Conservation (phyloP, 228 moss, liverwort and hornwort genomes). For the Sphagnum fallax region DNA sequence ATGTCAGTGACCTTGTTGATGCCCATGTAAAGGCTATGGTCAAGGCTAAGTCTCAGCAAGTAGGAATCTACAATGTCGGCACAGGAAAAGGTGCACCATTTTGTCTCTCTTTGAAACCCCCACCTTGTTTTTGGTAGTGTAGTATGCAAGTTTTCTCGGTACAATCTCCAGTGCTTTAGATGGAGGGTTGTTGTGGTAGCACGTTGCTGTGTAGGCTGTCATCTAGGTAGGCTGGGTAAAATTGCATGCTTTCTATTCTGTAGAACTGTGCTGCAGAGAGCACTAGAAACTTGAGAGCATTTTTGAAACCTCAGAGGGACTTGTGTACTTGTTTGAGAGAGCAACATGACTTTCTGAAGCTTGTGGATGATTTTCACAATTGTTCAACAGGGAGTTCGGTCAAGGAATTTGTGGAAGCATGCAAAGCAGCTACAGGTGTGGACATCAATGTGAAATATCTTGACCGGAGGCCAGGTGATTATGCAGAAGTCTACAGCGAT, state of each 20-base stretch:
- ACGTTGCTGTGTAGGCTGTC: too few relatives aligned
- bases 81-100: constrained; percentile 65
- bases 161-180: too few relatives aligned
- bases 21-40: constrained; percentile 89
- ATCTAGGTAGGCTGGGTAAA: too few relatives aligned
- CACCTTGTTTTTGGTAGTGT: too few relatives aligned
- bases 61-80: constrained; percentile 83
- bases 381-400: constrained; percentile 66
- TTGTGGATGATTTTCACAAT: too few relatives aligned
- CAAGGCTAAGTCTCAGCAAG: constrained; percentile 37
- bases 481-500: constrained; percentile 74
- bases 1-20: constrained; percentile 89
- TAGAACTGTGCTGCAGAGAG: too few relatives aligned
- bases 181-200: background rate
- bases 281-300: too few relatives aligned
- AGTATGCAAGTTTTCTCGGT: too few relatives aligned
- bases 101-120: background rate
- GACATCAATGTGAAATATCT: constrained; percentile 57
- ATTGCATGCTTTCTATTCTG: too few relatives aligned
- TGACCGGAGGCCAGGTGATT: constrained; percentile 68
- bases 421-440: constrained; percentile 70
- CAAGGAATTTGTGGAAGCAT: constrained; percentile 82
- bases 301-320: too few relatives aligned
- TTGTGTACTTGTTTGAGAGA: too few relatives aligned
- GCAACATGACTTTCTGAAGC: too few relatives aligned